Percentiles rank a stretch among this genome's conserved stretches.
Conservation (phyloP, 306 rosid species). For the Dalbergia cochinchinensis region DNA sequence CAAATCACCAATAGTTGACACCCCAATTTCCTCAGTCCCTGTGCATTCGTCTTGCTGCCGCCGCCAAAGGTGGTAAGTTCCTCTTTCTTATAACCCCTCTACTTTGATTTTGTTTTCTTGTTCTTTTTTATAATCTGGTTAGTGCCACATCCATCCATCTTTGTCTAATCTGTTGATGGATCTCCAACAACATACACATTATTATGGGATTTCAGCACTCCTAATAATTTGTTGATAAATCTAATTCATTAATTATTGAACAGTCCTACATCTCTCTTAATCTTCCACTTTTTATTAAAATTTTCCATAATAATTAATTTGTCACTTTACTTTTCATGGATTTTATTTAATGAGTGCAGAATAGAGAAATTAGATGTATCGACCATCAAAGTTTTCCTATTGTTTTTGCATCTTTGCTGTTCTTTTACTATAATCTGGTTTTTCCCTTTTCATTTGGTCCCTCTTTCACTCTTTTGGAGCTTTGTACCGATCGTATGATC, state of each 20-base stretch:
- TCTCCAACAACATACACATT: slow-evolving; percentile 34
- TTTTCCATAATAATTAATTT: not conserved
- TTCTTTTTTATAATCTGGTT: no score
- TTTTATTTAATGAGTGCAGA: not conserved
- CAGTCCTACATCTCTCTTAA: slow-evolving; percentile 3
- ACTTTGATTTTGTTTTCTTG: no score
- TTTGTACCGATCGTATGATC: no score
- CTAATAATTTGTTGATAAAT: slow-evolving; percentile 43
- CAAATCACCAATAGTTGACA: no score
- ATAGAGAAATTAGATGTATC: not conserved
- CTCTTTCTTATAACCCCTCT: no score
- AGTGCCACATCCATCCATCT: slow-evolving; percentile 43
- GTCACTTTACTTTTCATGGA: not conserved
- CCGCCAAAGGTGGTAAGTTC: no score
- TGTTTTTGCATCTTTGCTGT: not conserved
- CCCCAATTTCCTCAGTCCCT: no score
- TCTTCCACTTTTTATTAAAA: not conserved
- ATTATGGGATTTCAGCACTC: slow-evolving; percentile 46
- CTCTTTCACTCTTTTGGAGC: no score
- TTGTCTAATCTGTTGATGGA: slow-evolving; percentile 40
- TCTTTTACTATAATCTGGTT: no score
- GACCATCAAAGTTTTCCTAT: slow-evolving; percentile 7
- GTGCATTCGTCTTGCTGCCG: no score
- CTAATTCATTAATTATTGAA: slow-evolving; percentile 25
- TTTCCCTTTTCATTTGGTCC: no score